Percentiles rank a stretch among this genome's conserved stretches.
Conservation (phyloP, 176 grass and related monocot species). For the Carex parvula region DNA sequence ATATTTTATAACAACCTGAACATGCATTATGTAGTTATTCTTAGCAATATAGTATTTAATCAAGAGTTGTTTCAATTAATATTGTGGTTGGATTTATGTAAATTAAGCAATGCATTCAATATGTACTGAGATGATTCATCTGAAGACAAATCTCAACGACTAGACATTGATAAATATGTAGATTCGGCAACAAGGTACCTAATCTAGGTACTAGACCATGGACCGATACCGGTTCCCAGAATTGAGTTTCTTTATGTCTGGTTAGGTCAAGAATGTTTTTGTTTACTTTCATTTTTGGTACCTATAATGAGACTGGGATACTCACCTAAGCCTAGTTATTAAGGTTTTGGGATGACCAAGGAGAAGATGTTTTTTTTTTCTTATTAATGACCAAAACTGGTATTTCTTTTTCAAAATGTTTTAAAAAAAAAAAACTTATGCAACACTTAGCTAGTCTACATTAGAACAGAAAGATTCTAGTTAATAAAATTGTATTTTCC, state of each 20-base stretch:
- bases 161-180: constrained; percentile 6
- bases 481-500: not conserved
- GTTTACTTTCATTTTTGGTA: not conserved
- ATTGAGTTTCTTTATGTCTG: not conserved
- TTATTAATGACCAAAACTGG: not conserved
- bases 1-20: constrained; percentile 65
- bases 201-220: not conserved
- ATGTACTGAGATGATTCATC: constrained; percentile 33
- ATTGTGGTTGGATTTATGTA: not conserved
- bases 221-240: not conserved
- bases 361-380: not conserved
- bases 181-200: constrained; percentile 52
- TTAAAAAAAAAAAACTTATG: not conserved
- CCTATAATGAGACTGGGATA: not conserved
- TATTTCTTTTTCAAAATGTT: not conserved
- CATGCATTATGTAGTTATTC: not conserved
- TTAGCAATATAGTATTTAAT: not conserved
- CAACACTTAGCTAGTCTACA: not conserved
- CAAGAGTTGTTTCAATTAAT: not conserved
- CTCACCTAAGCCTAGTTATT: not conserved
- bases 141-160: constrained; percentile 37
- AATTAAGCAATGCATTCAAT: not conserved
- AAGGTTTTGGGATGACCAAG: not conserved
- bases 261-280: not conserved
- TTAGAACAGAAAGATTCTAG: not conserved